phyloP scores from a whole-genome alignment of 139 green algal species.

The Spirogloea muscicola region DNA sequence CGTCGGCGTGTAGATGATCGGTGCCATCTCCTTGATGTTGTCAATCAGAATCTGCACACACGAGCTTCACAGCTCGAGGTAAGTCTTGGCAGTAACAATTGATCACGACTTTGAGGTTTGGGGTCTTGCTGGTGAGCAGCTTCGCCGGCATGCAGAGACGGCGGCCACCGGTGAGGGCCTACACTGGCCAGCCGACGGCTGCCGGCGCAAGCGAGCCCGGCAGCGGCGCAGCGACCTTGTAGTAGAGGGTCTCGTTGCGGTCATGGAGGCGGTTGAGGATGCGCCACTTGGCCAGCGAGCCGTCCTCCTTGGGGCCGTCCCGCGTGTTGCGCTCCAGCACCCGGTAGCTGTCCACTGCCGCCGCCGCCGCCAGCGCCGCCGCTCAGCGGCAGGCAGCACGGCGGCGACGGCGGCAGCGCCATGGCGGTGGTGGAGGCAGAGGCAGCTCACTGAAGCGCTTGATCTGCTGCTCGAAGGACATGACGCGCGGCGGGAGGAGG shows the following conservation, averaged over 20 bases:
- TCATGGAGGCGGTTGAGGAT: conserved; percentile 58
- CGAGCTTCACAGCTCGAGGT: too few species aligned
- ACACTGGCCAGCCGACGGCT: neutral
- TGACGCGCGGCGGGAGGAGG: conserved; percentile 69
- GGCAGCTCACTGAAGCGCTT: conserved; percentile 54
- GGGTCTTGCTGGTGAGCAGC: too few species aligned
- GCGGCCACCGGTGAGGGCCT: neutral
- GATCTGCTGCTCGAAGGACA: conserved; percentile 45
- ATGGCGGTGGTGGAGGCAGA: too few species aligned
- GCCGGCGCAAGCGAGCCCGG: conserved; percentile 31
- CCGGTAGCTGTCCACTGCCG: neutral
- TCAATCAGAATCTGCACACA: conserved; percentile 14
- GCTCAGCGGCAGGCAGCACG: too few species aligned
- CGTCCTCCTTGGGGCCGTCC: conserved; percentile 23
- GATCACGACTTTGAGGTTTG: too few species aligned
- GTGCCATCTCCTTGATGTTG: conserved; percentile 73
- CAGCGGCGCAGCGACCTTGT: conserved; percentile 53
- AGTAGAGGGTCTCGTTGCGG: conserved; percentile 93
- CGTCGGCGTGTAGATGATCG: conserved; percentile 76
- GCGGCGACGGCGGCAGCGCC: too few species aligned
- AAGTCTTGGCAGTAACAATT: too few species aligned
- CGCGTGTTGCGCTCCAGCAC: neutral
- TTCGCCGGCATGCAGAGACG: too few species aligned
- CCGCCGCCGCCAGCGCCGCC: too few species aligned
- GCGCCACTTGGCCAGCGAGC: conserved; percentile 56